Evolutionary conservation across 139 green algal species (phyloP).

Genomic region (Picochlorum costavermella): DNA sequence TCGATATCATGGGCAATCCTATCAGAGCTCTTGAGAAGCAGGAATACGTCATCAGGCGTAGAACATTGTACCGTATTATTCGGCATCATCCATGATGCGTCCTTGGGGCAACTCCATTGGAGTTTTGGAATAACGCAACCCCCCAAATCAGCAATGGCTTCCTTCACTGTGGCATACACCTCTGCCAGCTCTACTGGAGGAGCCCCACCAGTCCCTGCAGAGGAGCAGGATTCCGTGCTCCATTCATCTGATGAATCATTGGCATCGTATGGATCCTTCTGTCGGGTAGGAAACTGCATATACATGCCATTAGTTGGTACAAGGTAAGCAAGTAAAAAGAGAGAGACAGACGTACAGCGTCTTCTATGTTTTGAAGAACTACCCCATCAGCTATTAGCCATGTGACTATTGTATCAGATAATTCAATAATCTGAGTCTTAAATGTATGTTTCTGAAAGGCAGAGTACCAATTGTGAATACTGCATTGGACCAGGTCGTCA

Average conservation of each 20-base stretch:
- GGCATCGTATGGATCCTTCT: background rate
- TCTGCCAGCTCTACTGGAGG: slow-evolving; percentile 14
- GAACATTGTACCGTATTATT: slow-evolving; percentile 44
- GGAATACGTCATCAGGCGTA: slow-evolving; percentile 66
- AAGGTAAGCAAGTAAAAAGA: too few relatives aligned
- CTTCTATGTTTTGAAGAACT: slow-evolving; percentile 25
- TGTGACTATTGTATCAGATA: slow-evolving; percentile 40
- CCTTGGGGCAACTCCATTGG: slow-evolving; percentile 84
- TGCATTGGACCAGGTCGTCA: slow-evolving; percentile 36
- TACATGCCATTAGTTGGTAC: too few relatives aligned
- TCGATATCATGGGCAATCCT: slow-evolving; percentile 71
- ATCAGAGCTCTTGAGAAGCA: slow-evolving; percentile 89
- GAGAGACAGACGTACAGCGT: slow-evolving; percentile 29
- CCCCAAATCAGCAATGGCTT: slow-evolving; percentile 54
- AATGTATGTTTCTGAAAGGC: slow-evolving; percentile 24
- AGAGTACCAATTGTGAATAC: slow-evolving; percentile 44
- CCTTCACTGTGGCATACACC: slow-evolving; percentile 30
- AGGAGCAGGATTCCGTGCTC: too few relatives aligned
- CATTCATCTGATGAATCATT: too few relatives aligned
- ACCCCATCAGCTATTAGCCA: slow-evolving; percentile 62
- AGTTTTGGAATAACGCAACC: slow-evolving; percentile 80
- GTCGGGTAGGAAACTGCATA: too few relatives aligned
- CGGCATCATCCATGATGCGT: slow-evolving; percentile 75
- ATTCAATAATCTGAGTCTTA: slow-evolving; percentile 28
- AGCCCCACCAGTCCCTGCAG: background rate